These are phyloP conservation scores for Pseudohalonectria lignicola DNA, from an alignment of 2,329 filamentous ascomycete genomes.

Conservation along the genomic window DNA sequence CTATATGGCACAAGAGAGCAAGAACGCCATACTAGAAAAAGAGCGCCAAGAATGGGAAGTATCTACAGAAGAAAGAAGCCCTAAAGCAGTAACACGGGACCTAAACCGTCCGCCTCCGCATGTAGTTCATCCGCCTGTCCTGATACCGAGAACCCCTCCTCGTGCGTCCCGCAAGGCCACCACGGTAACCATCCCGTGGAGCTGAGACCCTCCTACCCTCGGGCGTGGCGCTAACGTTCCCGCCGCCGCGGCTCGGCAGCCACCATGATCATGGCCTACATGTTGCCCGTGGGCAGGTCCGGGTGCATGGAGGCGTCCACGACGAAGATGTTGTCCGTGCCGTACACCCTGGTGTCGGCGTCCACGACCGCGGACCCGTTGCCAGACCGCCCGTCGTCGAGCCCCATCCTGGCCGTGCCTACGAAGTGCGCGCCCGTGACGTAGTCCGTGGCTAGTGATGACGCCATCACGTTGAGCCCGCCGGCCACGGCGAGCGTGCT, in stretches of 20 bases:
- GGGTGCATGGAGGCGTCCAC: constrained; percentile 61
- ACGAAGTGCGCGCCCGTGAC: constrained; percentile 13
- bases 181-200: too few relatives aligned
- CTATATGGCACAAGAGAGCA: too few relatives aligned
- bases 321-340: constrained; percentile 57
- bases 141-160: too few relatives aligned
- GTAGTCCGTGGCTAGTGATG: constrained; percentile 6
- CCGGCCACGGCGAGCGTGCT: constrained; percentile 11
- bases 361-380: constrained; percentile 51
- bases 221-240: too few relatives aligned
- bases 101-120: too few relatives aligned
- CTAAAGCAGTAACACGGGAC: too few relatives aligned
- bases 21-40: too few relatives aligned
- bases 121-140: too few relatives aligned
- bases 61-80: background rate
- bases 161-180: too few relatives aligned
- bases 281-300: constrained; percentile 58
- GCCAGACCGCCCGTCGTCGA: constrained; percentile 37
- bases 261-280: constrained; percentile 52
- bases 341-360: constrained; percentile 51
- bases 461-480: constrained; percentile 6
- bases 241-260: constrained; percentile 50
- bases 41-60: too few relatives aligned
- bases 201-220: too few relatives aligned
- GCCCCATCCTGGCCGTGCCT: constrained; percentile 50